Evolutionary conservation across 2,329 filamentous ascomycete species (phyloP), one percentile per base, ranked within the genome.

Genomic region (Exophiala bonariae): DNA sequence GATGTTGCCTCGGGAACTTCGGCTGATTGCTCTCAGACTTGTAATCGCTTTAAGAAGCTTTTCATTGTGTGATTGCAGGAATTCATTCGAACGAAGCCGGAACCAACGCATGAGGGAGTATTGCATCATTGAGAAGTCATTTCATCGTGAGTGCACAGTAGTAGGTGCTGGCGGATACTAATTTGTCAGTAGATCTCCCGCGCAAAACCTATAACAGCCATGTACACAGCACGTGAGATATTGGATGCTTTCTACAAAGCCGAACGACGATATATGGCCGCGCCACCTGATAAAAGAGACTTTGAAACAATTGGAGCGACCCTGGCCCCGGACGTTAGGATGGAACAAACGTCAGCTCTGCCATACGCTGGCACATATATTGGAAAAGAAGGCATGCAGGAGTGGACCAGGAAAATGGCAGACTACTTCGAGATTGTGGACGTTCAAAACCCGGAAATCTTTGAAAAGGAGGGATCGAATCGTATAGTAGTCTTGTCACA

Each of bases 161-260:
- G n/a, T n/a, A n/a, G n/a, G n/a, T n/a, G n/a, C n/a, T n/a, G n/a
- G n/a, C n/a, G n/a, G n/a, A n/a, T n/a, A n/a, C n/a, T n/a, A n/a
- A n/a, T n/a, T n/a, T n/a, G n/a, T n/a, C n/a, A n/a, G n/a, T n/a
- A n/a, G n/a, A n/a, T n/a, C n/a, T n/a, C n/a, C n/a, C n/a, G n/a
- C n/a, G n/a, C n/a, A n/a, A n/a, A n/a, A n/a, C n/a, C n/a, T n/a
- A n/a, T n/a, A n/a, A n/a, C n/a, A n/a, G n/a, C n/a, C n/a, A n/a
- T n/a, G n/a, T 31, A 34, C n/a, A 34, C 32, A 34, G 6, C 32
- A 6, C 32, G 13, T 8, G 6, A 6, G 8, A 58, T 68, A 2
- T 59, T 67, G 2, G 52, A 63, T 1, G 56, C 57, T 28, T 68
- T 69, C 58, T 68, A 68, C 41, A 59, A 57, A 5, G 66, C 65